Base-by-base conservation (phyloP, 2,329 filamentous ascomycete species). In the Tolypocladium amazonense region DNA sequence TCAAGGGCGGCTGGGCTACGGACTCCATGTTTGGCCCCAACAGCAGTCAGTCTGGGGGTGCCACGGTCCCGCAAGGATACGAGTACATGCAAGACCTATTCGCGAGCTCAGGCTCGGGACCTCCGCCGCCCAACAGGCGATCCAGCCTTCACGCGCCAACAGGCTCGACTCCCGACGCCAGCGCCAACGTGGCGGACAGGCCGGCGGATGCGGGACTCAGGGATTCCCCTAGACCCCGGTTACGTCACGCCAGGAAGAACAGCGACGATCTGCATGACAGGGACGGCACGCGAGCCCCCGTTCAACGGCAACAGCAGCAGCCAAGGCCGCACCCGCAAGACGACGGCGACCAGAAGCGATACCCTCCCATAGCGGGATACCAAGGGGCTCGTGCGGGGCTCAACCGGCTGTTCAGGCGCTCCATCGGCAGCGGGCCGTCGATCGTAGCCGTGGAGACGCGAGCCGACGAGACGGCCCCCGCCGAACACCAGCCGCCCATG, bases 131-230 rank as follows among this genome's bases (percentile, higher is more conserved):
- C 0, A 72, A 81, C 56, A 73, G 82, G 15, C 73, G 79, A 56
- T 84, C 81, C 4, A 85, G 82, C 64, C 69, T 85, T 4, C 75
- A 80, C 57, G 79, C 80, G 2, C 75, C 73, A 39, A 79, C 76
- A 0, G 75, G 75, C 23, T 69, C 70, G 1, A 66, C 68, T 7
- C 67, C 65, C 60, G 65, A 60, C 56, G 62, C 61, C 61, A 62
- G 65, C 52, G 57, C 60, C 50, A 59, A 56, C 58, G 23, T 9
- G 14, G 45, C n/a, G 58, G 53, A 38, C 37, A 59, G 60, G 30
- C 58, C 60, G 14, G 30, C 53, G 43, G 54, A 60, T 1, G 58
- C 57, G 11, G 56, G 57, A 5, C 43, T 55, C 9, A 58, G 66
- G 8, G 70, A 65, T 33, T 69, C 68, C 9, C 67, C 69, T 1